Evolutionary conservation across 2,329 filamentous ascomycete genomes (phyloP).

Genomic region (Pleurostoma richardsiae): DNA sequence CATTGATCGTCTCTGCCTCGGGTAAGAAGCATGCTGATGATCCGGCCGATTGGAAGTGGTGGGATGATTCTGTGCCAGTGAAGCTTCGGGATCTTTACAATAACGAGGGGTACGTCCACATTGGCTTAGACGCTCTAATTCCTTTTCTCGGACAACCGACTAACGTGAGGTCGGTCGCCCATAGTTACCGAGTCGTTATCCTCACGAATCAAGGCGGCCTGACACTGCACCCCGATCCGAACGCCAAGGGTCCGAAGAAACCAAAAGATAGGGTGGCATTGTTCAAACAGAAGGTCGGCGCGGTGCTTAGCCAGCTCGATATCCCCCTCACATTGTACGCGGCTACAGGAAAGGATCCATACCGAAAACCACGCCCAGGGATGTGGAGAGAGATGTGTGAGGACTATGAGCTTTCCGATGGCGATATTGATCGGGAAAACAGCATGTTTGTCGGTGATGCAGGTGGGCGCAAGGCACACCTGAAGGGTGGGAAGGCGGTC

Average conservation of each 20-base stretch:
- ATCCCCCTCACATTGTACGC: constrained; percentile 80
- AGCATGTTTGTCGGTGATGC: constrained; percentile 93
- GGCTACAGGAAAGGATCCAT: constrained; percentile 76
- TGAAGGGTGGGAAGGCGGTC: constrained; percentile 18
- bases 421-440: constrained; percentile 59
- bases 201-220: constrained; percentile 88
- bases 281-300: constrained; percentile 78
- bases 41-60: constrained; percentile 90
- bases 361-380: constrained; percentile 78
- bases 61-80: constrained; percentile 66
- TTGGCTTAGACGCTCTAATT: not conserved
- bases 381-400: constrained; percentile 72
- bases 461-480: constrained; percentile 49
- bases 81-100: constrained; percentile 61
- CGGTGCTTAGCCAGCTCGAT: constrained; percentile 66
- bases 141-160: constrained; percentile 2
- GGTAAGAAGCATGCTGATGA: constrained; percentile 72
- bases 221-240: constrained; percentile 68
- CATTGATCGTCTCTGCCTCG: constrained; percentile 73
- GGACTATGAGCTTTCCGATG: constrained; percentile 53
- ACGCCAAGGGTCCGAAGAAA: constrained; percentile 55
- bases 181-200: constrained; percentile 69
- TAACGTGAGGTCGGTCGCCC: not conserved
- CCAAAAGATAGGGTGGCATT: constrained; percentile 60
- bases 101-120: constrained; percentile 54